Conservation (phyloP, 1,284 basidiomycete species). For the Afroboletus lepidellus region DNA sequence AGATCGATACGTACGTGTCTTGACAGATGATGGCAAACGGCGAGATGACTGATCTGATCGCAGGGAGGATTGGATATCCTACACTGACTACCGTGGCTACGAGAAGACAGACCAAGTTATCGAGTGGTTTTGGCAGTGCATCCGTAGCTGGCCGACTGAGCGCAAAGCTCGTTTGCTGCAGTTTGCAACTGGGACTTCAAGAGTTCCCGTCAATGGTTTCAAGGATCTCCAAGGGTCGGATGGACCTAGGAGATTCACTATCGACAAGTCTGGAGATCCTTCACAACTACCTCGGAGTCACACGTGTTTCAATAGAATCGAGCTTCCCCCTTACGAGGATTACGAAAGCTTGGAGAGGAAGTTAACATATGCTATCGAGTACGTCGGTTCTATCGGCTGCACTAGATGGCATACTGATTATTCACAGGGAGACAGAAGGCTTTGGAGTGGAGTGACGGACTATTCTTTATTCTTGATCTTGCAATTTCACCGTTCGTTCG, state of each 20-base stretch:
- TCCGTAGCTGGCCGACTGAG: conserved; percentile 94
- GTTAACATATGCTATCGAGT: conserved; percentile 89
- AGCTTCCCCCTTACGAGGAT: conserved; percentile 89
- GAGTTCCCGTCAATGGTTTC: conserved; percentile 98
- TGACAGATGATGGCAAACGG: background rate
- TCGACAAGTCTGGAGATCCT: conserved; percentile 94
- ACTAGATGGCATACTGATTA: conserved; percentile 1
- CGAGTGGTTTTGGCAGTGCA: conserved; percentile 99
- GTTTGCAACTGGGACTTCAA: conserved; percentile 96
- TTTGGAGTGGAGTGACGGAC: conserved; percentile 39
- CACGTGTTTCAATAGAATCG: conserved; percentile 91
- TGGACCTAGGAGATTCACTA: conserved; percentile 92
- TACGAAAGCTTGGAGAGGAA: conserved; percentile 90
- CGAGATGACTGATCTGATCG: background rate
- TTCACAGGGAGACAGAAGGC: conserved; percentile 58
- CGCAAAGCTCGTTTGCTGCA: conserved; percentile 92
- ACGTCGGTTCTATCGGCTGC: conserved; percentile 30
- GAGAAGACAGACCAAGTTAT: conserved; percentile 92
- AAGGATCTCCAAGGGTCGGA: conserved; percentile 98
- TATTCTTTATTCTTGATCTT: conserved; percentile 5
- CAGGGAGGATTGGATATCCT: conserved; percentile 85
- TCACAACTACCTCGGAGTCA: conserved; percentile 85
- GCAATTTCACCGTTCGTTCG: background rate
- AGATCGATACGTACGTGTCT: conserved; percentile 85
- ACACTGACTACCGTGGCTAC: conserved; percentile 82